These are phyloP conservation scores for Populus tomentosa DNA, from an alignment of 441 rosid genomes.

Conservation along the genomic window DNA sequence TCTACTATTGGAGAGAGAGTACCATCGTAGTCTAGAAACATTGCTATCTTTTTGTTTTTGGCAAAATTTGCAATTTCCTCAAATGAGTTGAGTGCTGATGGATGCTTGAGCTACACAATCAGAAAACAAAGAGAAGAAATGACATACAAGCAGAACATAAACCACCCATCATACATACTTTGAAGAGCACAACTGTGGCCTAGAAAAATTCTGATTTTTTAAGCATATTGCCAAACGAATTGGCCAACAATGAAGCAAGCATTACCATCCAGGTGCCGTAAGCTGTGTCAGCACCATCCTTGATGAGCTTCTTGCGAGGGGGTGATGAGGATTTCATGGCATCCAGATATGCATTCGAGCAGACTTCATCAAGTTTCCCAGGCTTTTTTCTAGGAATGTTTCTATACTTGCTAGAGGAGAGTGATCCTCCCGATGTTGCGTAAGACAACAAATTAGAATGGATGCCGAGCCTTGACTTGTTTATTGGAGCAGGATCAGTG, in stretches of 20 bases:
- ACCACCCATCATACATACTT: neutral
- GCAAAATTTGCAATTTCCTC: constrained; percentile 55
- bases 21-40: constrained; percentile 91
- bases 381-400: constrained; percentile 56
- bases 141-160: neutral
- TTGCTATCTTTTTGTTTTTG: constrained; percentile 64
- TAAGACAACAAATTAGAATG: constrained; percentile 48
- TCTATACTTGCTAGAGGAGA: constrained; percentile 46
- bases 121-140: constrained; percentile 1
- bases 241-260: neutral
- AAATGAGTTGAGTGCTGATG: constrained; percentile 75
- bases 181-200: neutral
- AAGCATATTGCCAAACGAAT: neutral
- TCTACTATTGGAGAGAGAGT: constrained; percentile 95
- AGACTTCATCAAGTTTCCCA: constrained; percentile 74
- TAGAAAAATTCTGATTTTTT: neutral
- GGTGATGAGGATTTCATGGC: constrained; percentile 98
- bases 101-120: constrained; percentile 65
- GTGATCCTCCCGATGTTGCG: constrained; percentile 43
- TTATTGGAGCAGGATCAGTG: constrained; percentile 51
- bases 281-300: constrained; percentile 60
- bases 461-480: constrained; percentile 61
- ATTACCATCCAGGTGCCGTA: constrained; percentile 76
- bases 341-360: constrained; percentile 83
- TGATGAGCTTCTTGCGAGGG: constrained; percentile 66